A percentile compares a stretch with the other conserved stretches of the same genome.
Evolutionary conservation across 148 eudicot genomes (phyloP).

Genomic region (Bassia scoparia): DNA sequence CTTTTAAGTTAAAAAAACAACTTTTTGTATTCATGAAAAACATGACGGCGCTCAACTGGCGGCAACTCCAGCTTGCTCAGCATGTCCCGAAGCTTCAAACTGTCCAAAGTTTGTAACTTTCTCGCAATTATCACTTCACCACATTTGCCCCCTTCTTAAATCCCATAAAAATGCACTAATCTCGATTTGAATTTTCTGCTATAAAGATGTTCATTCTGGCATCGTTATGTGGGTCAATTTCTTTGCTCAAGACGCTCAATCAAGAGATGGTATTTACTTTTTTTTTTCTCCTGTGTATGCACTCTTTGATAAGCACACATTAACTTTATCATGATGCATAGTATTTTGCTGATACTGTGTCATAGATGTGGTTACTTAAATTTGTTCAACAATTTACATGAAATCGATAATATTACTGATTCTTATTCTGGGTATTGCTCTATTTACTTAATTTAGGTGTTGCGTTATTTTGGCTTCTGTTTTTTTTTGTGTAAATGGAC

Average conservation of each 20-base stretch:
- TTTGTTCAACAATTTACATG: neutral
- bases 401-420: no score
- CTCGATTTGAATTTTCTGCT: constrained; percentile 16
- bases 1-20: no score
- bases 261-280: constrained; percentile 53
- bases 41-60: constrained; percentile 21
- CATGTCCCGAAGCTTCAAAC: neutral
- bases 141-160: constrained; percentile 1
- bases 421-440: constrained; percentile 1
- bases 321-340: neutral
- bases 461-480: neutral
- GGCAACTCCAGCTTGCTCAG: constrained; percentile 16
- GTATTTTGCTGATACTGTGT: neutral
- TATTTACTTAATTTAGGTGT: neutral
- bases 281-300: neutral
- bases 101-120: constrained; percentile 12
- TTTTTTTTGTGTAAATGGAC: no score
- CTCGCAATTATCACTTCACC: neutral
- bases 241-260: constrained; percentile 54
- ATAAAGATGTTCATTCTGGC: constrained; percentile 72
- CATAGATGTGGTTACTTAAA: neutral
- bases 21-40: no score
- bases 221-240: constrained; percentile 70
- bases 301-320: neutral
- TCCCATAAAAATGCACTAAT: neutral